These are phyloP conservation scores for Pluteus cervinus DNA, from an alignment of 768 basidiomycete genomes.

Conservation along the genomic window DNA sequence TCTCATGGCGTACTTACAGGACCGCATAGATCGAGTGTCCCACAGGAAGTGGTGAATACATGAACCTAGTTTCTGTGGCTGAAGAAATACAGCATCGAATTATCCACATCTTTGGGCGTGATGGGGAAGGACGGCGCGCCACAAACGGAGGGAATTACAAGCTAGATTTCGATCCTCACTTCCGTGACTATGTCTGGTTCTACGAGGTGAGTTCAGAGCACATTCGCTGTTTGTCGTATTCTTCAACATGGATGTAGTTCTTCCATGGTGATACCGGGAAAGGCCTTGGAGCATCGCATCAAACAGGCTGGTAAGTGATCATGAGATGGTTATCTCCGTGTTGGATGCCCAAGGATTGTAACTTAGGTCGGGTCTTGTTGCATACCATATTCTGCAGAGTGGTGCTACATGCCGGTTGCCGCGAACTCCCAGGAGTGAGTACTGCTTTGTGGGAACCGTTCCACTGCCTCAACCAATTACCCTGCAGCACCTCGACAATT, in stretches of 20 bases:
- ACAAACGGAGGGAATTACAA: constrained; percentile 87
- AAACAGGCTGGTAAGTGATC: constrained; percentile 85
- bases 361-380: constrained; percentile 79
- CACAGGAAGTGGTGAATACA: constrained; percentile 93
- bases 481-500: constrained; percentile 75
- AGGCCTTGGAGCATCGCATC: constrained; percentile 95
- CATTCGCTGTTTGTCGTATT: constrained; percentile 1
- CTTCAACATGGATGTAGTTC: constrained; percentile 44
- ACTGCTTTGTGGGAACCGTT: constrained; percentile 1
- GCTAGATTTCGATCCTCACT: constrained; percentile 89
- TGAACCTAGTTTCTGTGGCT: constrained; percentile 90
- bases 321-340: too few species aligned
- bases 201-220: constrained; percentile 59
- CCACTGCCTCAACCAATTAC: not conserved
- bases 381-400: constrained; percentile 87
- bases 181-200: constrained; percentile 96
- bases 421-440: constrained; percentile 88
- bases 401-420: constrained; percentile 87
- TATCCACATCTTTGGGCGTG: constrained; percentile 97
- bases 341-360: too few species aligned
- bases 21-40: constrained; percentile 81
- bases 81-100: constrained; percentile 99
- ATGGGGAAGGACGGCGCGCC: constrained; percentile 78
- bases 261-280: constrained; percentile 93
- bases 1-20: not conserved